Evolutionary conservation across 345 rosid genomes (phyloP).

Genomic region (Barbarea vulgaris): DNA sequence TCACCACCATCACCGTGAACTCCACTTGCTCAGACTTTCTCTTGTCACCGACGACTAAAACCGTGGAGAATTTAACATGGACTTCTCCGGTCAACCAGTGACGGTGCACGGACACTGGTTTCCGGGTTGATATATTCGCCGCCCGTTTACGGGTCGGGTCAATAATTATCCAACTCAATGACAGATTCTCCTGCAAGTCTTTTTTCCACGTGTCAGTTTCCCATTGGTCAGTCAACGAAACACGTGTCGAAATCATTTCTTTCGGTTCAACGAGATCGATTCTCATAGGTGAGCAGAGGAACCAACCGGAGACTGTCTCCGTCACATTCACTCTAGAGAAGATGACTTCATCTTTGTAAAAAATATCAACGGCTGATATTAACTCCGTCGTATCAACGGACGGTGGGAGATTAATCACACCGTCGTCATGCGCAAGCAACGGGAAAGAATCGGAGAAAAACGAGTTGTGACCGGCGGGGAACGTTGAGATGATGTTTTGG

Average conservation of each 20-base stretch:
- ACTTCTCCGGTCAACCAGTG: slow-evolving; percentile 79
- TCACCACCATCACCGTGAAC: slow-evolving; percentile 49
- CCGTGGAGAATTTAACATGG: slow-evolving; percentile 48
- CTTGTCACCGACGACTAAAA: slow-evolving; percentile 32
- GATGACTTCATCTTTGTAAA: slow-evolving; percentile 44
- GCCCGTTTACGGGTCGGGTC: slow-evolving; percentile 60
- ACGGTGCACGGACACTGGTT: slow-evolving; percentile 56
- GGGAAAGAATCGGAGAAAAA: slow-evolving; percentile 72
- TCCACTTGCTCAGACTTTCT: slow-evolving; percentile 35
- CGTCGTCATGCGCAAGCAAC: slow-evolving; percentile 28
- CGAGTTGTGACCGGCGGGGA: slow-evolving; percentile 60
- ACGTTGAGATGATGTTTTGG: slow-evolving; percentile 46
- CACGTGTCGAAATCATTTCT: slow-evolving; percentile 42
- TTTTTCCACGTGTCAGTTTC: slow-evolving; percentile 45
- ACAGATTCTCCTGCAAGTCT: slow-evolving; percentile 56
- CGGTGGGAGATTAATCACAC: slow-evolving; percentile 1
- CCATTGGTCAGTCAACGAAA: not conserved
- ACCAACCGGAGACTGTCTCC: slow-evolving; percentile 61
- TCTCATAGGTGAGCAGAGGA: slow-evolving; percentile 60
- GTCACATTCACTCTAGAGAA: slow-evolving; percentile 53
- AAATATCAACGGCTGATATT: slow-evolving; percentile 73
- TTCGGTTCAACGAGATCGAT: slow-evolving; percentile 59
- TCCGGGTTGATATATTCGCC: slow-evolving; percentile 52
- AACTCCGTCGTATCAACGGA: slow-evolving; percentile 33
- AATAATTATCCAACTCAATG: slow-evolving; percentile 67